Base-by-base conservation (phyloP, 768 basidiomycete species). In the Hericium alpestre region DNA sequence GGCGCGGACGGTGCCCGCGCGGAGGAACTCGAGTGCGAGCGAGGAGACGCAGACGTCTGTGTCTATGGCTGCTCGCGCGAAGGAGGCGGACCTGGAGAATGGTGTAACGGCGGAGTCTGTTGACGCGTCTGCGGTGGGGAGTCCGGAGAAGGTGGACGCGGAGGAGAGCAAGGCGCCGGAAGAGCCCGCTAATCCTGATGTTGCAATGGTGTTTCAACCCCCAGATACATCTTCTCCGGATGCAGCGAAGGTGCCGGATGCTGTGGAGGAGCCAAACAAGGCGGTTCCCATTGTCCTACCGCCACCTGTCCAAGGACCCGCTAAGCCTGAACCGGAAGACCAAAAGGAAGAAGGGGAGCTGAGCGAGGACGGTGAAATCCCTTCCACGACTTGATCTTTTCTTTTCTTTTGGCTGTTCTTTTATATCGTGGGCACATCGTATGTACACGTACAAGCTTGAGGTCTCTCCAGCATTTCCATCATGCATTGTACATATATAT, bases 1-100 rank as follows among this genome's bases (percentile, higher is more conserved):
- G 8, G 53, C 50, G 38, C 58, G 56, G 38, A 50, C 55, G 12
- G 11, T 51, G 11, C 25, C 52, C 13, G 54, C 41, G 18, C 52
- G 62, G 40, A 61, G 62, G 53, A 59, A 59, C 46, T 63, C 62
- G 40, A 63, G 62, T 27, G 62, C 60, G 16, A 63, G 62, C 20
- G 62, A 63, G 43, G 61, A 38, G 41, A 63, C 60, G 18, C 61
- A 62, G 37, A 62, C 61, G 9, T 62, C 61, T 8, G 59, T 61
- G 10, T 62, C 61, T 4, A 54, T 62, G n/a, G 61, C 59, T 6
- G 61, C 59, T n/a, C 62, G 58, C n/a, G 54, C 51, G 11, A 58
- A 58, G 40, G 59, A 63, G 4, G 57, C 58, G 11, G 53, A 51
- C 20, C 5, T n/a, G 43, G 43, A 46, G n/a, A 20, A n/a, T n/a